Conservation (phyloP, 768 basidiomycete genomes). For the Gloeophyllum trabeum region DNA sequence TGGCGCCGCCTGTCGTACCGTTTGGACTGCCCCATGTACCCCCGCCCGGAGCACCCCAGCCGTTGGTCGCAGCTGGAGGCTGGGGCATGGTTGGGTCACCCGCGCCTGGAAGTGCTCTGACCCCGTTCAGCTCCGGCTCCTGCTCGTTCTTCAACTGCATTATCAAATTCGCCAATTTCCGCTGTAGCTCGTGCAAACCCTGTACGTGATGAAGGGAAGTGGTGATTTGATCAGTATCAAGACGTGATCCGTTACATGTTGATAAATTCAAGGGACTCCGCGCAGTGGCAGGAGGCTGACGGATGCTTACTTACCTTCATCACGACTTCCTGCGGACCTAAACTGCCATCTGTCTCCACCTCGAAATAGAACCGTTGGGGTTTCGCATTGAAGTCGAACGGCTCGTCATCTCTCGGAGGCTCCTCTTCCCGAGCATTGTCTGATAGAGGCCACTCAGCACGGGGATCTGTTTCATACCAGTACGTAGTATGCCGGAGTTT, state of each 20-base stretch:
- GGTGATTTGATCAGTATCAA: too few species aligned
- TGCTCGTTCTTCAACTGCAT: slow-evolving; percentile 73
- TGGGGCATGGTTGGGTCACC: neutral
- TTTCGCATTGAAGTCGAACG: slow-evolving; percentile 82
- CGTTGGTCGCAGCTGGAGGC: neutral
- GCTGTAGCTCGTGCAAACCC: slow-evolving; percentile 72
- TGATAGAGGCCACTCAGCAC: slow-evolving; percentile 85
- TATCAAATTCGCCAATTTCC: slow-evolving; percentile 71
- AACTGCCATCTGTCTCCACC: slow-evolving; percentile 88
- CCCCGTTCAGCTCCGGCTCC: slow-evolving; percentile 47
- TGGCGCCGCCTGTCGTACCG: slow-evolving; percentile 2
- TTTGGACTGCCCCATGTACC: slow-evolving; percentile 13
- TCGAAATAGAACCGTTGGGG: slow-evolving; percentile 90
- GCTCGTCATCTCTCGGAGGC: slow-evolving; percentile 64
- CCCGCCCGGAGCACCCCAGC: slow-evolving; percentile 2
- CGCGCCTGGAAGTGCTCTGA: slow-evolving; percentile 20
- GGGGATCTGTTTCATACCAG: slow-evolving; percentile 82
- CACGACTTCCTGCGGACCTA: slow-evolving; percentile 82
- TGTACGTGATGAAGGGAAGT: too few species aligned
- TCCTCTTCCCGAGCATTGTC: slow-evolving; percentile 83
- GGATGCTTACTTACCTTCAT: slow-evolving; percentile 45
- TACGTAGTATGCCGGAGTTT: slow-evolving; percentile 91
- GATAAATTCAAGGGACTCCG: neutral
- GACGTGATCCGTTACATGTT: slow-evolving; percentile 1
- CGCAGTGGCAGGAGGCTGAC: neutral